A percentile compares a stretch with the other conserved stretches of the same genome.
Conservation (phyloP, 2,329 filamentous ascomycete genomes). For the Capronia coronata region DNA sequence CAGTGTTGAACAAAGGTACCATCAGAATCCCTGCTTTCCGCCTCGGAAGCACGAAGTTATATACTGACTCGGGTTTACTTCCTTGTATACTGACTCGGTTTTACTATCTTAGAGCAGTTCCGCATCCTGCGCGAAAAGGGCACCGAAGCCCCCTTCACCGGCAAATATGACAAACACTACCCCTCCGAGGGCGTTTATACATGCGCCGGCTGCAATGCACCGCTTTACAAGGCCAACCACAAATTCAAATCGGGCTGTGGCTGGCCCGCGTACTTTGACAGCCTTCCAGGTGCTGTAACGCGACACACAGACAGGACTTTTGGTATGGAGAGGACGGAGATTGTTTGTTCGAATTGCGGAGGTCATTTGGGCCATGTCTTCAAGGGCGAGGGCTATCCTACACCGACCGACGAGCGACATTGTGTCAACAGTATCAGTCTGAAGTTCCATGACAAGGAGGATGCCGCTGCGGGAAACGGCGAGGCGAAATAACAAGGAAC, state of each 20-base stretch:
- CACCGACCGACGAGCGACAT: constrained; percentile 90
- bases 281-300: constrained; percentile 80
- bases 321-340: constrained; percentile 85
- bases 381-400: constrained; percentile 76
- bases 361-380: constrained; percentile 89
- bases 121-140: constrained; percentile 86
- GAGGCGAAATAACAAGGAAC: constrained; percentile 21
- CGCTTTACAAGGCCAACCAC: constrained; percentile 85
- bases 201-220: constrained; percentile 78
- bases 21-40: constrained; percentile 34
- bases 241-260: constrained; percentile 97
- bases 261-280: constrained; percentile 98
- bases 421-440: constrained; percentile 93
- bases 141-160: constrained; percentile 73
- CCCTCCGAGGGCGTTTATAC: constrained; percentile 70
- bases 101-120: constrained; percentile 71
- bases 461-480: constrained; percentile 33
- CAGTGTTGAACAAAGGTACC: constrained; percentile 66
- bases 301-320: constrained; percentile 69
- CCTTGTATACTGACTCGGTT: background rate
- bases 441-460: constrained; percentile 65
- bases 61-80: background rate
- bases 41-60: background rate
- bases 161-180: constrained; percentile 82
- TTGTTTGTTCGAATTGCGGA: constrained; percentile 89